Evolutionary conservation across 805 yeast genomes (phyloP), one percentile per base, ranked within the genome.

Genomic region (Grigorovia humatica): DNA sequence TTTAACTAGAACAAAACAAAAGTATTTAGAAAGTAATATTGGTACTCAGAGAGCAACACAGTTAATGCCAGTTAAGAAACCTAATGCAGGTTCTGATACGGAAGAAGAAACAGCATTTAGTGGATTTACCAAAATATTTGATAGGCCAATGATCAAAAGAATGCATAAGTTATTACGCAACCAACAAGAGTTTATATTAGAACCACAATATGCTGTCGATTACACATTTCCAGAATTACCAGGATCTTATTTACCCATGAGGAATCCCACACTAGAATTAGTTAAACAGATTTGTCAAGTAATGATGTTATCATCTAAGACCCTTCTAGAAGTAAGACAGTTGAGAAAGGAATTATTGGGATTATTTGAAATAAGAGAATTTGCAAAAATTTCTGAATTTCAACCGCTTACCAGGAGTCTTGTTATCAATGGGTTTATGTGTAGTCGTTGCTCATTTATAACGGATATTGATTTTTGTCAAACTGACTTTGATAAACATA

Each of bases 381-480:
- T 93, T 68, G 82, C 88, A 56, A 77, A 77, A 3, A 87, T 81
- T 52, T 87, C 91, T 1, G 72, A 72, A 17, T 90, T 89, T 67
- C 68, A 65, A 43, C 81, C 88, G 62, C 96, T 96, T 15, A 78
- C 93, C 48, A 73, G 86, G 0, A 77, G 86, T 0, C 72, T 93
- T 54, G 70, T 74, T 40, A 66, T 93, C 4, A 77, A 83, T 1
- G 83, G 82, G 45, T 76, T 89, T 6, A 72, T 85, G 6, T 93
- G 99, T 70, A 84, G 80, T 54, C 77, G 82, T 58, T 93, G 99
- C 70, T 83, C 81, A 54, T 77, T 73, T 58, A 78, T 82, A 41
- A 72, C 82, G 30, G 96, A 87, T 59, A 71, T 91, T 48, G 97
- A 91, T 70, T 74, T 90, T 49, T 90, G 97, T 67, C 79, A 82